These are phyloP conservation scores for Aureobasidium sp. DNA, from an alignment of 2,329 filamentous ascomycete species.

Conservation along the genomic window DNA sequence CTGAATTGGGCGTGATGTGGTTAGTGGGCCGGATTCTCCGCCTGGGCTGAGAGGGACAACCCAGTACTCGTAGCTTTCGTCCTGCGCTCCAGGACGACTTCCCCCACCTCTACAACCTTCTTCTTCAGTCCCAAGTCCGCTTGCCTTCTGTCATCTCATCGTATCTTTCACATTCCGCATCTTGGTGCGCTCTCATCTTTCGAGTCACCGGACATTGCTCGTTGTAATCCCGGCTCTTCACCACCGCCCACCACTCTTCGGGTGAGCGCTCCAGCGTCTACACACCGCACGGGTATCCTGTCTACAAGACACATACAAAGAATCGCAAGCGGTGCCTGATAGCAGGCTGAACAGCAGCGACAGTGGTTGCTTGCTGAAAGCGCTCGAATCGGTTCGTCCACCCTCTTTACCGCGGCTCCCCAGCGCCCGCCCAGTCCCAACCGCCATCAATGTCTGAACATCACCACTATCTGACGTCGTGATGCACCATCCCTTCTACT, in stretches of 20 bases:
- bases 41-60: neutral
- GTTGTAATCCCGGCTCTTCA: constrained; percentile 1
- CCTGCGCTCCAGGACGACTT: constrained; percentile 7
- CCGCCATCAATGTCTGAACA: constrained; percentile 12
- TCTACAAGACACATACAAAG: neutral
- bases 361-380: neutral
- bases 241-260: constrained; percentile 2
- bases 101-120: constrained; percentile 2
- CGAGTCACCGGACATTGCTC: constrained; percentile 9
- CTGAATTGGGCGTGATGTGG: constrained; percentile 14
- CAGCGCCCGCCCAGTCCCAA: constrained; percentile 11
- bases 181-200: neutral
- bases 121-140: neutral
- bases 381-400: constrained; percentile 7
- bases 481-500: neutral
- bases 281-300: neutral
- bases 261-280: constrained; percentile 1
- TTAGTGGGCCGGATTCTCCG: constrained; percentile 13
- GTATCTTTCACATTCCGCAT: neutral
- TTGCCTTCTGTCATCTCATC: neutral
- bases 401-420: constrained; percentile 3
- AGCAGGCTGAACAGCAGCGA: neutral
- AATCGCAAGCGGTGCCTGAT: neutral
- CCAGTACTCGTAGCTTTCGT: neutral
- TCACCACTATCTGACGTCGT: neutral